Evolutionary conservation across 257 asterid species (phyloP).

Genomic region (Solanum neorickii): DNA sequence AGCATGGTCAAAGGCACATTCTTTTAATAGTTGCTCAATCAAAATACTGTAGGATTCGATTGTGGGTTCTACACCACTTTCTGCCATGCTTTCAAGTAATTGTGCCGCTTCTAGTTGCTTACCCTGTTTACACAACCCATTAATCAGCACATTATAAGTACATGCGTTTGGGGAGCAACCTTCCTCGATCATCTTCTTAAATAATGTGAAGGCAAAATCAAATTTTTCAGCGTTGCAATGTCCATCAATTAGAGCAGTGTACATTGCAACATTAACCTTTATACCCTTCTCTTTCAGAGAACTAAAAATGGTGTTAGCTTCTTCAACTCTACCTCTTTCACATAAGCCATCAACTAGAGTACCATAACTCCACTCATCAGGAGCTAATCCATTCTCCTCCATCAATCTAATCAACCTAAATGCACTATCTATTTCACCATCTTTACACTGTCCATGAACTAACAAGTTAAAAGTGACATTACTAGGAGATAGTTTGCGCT

Average conservation of each 20-base stretch:
- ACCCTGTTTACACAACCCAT: slow-evolving; percentile 48
- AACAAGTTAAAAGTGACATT: slow-evolving; percentile 52
- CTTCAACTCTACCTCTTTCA: slow-evolving; percentile 37
- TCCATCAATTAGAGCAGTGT: slow-evolving; percentile 55
- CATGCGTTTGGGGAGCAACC: slow-evolving; percentile 34
- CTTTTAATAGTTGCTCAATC: slow-evolving; percentile 53
- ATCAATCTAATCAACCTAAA: slow-evolving; percentile 49
- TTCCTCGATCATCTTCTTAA: slow-evolving; percentile 44
- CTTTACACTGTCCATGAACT: slow-evolving; percentile 57
- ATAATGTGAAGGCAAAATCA: slow-evolving; percentile 39
- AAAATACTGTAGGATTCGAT: slow-evolving; percentile 44
- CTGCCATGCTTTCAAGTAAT: slow-evolving; percentile 39
- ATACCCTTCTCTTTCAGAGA: slow-evolving; percentile 45
- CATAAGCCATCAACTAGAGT: slow-evolving; percentile 49
- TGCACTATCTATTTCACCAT: slow-evolving; percentile 49
- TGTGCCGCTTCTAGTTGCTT: slow-evolving; percentile 36
- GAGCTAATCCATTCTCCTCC: slow-evolving; percentile 42
- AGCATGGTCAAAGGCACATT: slow-evolving; percentile 45
- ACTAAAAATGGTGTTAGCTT: slow-evolving; percentile 33
- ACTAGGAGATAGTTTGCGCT: slow-evolving; percentile 32
- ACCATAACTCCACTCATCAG: slow-evolving; percentile 57
- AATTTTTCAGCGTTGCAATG: slow-evolving; percentile 36
- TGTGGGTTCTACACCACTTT: slow-evolving; percentile 39
- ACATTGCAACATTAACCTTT: slow-evolving; percentile 32
- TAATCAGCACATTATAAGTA: slow-evolving; percentile 55